Evolutionary conservation across 768 basidiomycete species (phyloP), one percentile per base, ranked within the genome.

Genomic region (Boletellus sp.): DNA sequence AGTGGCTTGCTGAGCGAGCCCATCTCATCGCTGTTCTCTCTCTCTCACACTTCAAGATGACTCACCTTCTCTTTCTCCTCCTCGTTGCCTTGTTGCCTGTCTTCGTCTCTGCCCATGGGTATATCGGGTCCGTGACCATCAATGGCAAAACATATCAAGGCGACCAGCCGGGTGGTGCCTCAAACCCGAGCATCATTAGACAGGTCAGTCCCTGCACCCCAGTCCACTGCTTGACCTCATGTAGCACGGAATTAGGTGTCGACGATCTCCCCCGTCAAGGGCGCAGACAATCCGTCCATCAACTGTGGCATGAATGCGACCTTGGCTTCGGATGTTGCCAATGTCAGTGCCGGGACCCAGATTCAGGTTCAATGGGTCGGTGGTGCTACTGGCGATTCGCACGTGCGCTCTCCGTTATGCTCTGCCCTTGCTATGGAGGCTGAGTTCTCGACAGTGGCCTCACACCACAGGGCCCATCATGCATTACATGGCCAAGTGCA

Each of bases 401-500:
- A 69, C 23, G 72, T 73, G 28, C 32, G 70, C 62, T 37, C 31
- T 36, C 45, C 1, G 22, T 16, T 2, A n/a, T n/a, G 16, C 16
- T 26, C 24, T 13, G 16, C 5, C 32, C 37, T 26, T 15, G 12
- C 4, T 19, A 19, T 28, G 23, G 23, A 51, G 1, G 3, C 51
- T 42, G 4, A 50, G 6, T 26, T 16, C 40, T 47, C 15, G 13
- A 31, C 38, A 77, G 70, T 79, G 78, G 80, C 71, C 71, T 2
- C 80, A 87, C 62, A 71, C 79, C 47, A 77, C 71, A 16, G 87
- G 87, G 1, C 86, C 86, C 1, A 72, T 87, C 70, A 70, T 89
- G 68, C 85, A 84, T 42, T 90, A 89, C 67, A 76, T 90, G 78
- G 77, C 85, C 4, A 67, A 71, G 42, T 90, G 88, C 58, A 67